Conservation (phyloP, 2,329 filamentous ascomycete genomes). For the Dactylellina leptospora region DNA sequence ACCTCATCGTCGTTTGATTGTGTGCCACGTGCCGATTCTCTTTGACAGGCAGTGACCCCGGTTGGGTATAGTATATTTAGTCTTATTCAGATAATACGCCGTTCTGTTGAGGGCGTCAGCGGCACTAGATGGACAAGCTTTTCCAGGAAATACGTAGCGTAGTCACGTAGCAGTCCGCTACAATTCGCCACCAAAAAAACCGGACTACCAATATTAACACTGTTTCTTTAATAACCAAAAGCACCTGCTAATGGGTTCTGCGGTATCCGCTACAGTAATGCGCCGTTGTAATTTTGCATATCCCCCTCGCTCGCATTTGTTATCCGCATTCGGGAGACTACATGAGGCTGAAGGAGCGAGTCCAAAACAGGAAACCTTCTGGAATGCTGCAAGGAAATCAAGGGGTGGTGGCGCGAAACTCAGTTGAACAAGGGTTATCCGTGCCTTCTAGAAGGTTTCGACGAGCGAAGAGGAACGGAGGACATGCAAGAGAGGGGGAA, state of each 20-base stretch:
- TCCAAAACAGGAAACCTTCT: constrained; percentile 52
- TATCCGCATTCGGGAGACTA: constrained; percentile 31
- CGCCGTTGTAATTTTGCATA: constrained; percentile 7
- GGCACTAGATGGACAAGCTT: not conserved
- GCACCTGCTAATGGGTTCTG: too few species aligned
- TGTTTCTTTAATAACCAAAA: too few species aligned
- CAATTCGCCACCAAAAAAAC: too few species aligned
- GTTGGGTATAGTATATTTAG: not conserved
- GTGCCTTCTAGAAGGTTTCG: constrained; percentile 53
- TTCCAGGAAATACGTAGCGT: not conserved
- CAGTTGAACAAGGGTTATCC: constrained; percentile 44
- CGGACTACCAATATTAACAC: too few species aligned
- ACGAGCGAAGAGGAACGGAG: constrained; percentile 4
- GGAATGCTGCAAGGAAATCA: constrained; percentile 50
- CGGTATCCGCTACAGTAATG: not conserved
- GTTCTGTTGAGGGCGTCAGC: not conserved
- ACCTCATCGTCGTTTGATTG: constrained; percentile 41
- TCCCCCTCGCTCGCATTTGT: constrained; percentile 28
- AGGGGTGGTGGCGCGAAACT: constrained; percentile 27
- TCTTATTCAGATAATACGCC: constrained; percentile 10
- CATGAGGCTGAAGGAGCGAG: constrained; percentile 49
- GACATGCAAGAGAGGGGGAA: too few species aligned
- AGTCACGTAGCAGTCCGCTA: too few species aligned
- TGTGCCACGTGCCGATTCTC: constrained; percentile 40
- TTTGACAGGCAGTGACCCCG: constrained; percentile 6